phyloP scores from a whole-genome alignment of 2,329 filamentous ascomycete genomes.

The Epichloe baconii region DNA sequence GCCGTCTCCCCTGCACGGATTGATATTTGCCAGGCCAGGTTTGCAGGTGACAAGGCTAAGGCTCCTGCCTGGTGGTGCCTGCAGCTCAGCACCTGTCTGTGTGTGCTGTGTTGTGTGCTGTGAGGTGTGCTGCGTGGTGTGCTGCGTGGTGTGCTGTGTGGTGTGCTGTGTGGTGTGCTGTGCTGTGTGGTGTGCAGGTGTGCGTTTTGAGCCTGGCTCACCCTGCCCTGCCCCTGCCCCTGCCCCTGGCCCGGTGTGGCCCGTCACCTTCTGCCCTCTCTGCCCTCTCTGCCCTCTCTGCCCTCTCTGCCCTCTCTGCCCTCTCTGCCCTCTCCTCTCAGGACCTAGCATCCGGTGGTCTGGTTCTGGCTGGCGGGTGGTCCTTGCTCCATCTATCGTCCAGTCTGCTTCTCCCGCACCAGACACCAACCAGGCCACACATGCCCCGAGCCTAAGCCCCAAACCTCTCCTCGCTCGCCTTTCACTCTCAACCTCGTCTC shows the following conservation, averaged over 20 bases:
- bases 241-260: no score
- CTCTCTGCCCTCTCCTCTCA: no score
- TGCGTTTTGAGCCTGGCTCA: no score
- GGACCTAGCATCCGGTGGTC: background rate
- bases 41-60: no score
- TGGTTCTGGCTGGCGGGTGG: background rate
- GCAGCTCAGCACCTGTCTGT: background rate
- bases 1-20: no score
- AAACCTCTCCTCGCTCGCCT: constrained; percentile 5
- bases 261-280: no score
- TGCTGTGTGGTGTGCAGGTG: background rate
- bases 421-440: background rate
- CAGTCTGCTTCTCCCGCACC: background rate
- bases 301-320: no score
- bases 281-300: no score
- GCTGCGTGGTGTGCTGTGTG: background rate
- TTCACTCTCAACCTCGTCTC: constrained; percentile 12
- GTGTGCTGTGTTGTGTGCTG: background rate
- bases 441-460: background rate
- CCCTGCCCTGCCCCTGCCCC: no score
- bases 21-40: no score
- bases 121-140: background rate
- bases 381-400: background rate
- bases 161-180: background rate
- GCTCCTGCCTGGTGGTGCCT: background rate